Percentiles rank a stretch among this genome's conserved stretches.
These are phyloP conservation scores for Suillus lakei DNA, from an alignment of 768 basidiomycete species.

Conservation along the genomic window DNA sequence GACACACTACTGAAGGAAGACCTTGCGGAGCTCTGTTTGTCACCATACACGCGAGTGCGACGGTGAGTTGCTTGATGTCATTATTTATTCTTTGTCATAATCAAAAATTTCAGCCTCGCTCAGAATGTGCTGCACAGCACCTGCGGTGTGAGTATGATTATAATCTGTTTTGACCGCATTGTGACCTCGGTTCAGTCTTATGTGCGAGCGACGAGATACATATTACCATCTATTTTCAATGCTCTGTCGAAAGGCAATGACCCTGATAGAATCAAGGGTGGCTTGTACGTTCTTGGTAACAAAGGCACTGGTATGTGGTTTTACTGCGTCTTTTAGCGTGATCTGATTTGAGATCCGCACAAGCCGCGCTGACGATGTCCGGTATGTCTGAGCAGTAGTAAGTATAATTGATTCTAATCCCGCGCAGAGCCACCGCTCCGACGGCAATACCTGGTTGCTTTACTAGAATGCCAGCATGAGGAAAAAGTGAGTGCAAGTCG, in stretches of 20 bases:
- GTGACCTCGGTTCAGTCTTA: conserved; percentile 54
- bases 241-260: conserved; percentile 76
- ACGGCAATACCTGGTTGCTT: conserved; percentile 59
- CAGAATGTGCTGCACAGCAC: conserved; percentile 69
- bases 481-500: conserved; percentile 63
- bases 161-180: not conserved
- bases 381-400: conserved; percentile 47
- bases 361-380: conserved; percentile 71
- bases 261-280: conserved; percentile 95
- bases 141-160: conserved; percentile 55
- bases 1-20: conserved; percentile 66
- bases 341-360: not conserved
- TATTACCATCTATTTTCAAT: conserved; percentile 62
- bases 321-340: not conserved
- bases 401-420: conserved; percentile 16
- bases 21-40: conserved; percentile 75
- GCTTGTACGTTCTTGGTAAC: conserved; percentile 78
- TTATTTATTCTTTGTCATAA: conserved; percentile 7
- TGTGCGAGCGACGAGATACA: conserved; percentile 70
- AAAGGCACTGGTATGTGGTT: conserved; percentile 63
- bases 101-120: conserved; percentile 54
- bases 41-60: conserved; percentile 78
- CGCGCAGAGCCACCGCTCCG: conserved; percentile 59
- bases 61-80: conserved; percentile 48
- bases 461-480: conserved; percentile 81